Percentiles rank a stretch among this genome's conserved stretches.
phyloP scores from a whole-genome alignment of 495 filamentous ascomycete genomes.

The Tuber brumale region DNA sequence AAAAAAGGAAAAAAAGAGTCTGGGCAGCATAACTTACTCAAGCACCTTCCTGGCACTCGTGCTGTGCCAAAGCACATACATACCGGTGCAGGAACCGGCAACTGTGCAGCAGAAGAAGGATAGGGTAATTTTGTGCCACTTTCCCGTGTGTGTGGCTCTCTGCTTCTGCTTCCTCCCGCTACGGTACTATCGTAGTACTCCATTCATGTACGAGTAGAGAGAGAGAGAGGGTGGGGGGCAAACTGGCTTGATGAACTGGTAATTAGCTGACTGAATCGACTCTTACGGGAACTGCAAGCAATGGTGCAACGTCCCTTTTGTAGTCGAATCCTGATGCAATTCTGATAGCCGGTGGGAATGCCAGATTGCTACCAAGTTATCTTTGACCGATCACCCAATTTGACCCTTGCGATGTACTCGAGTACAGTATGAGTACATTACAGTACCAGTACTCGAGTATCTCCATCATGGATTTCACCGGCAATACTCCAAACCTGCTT shows the following conservation, averaged over 20 bases:
- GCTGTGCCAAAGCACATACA: not conserved
- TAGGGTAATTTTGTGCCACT: not conserved
- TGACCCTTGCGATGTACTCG: not conserved
- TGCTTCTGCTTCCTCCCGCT: not conserved
- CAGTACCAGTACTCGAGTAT: not conserved
- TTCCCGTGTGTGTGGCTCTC: not conserved
- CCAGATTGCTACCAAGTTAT: not conserved
- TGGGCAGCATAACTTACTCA: not conserved
- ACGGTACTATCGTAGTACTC: no score
- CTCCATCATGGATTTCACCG: not conserved
- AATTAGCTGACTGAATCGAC: not conserved
- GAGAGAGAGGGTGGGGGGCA: not conserved
- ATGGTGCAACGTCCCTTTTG: not conserved
- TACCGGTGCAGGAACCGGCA: not conserved
- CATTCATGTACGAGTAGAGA: not conserved
- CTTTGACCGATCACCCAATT: not conserved
- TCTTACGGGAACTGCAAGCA: not conserved
- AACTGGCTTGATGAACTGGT: not conserved
- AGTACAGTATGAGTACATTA: not conserved
- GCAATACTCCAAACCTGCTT: not conserved
- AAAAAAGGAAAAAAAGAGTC: not conserved
- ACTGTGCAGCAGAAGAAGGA: not conserved
- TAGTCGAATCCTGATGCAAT: not conserved
- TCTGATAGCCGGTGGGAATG: not conserved
- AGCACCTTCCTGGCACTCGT: no score